Evolutionary conservation across 257 asterid genomes (phyloP), one percentile per base, ranked within the genome.

Genomic region (Schizonepeta tenuifolia): DNA sequence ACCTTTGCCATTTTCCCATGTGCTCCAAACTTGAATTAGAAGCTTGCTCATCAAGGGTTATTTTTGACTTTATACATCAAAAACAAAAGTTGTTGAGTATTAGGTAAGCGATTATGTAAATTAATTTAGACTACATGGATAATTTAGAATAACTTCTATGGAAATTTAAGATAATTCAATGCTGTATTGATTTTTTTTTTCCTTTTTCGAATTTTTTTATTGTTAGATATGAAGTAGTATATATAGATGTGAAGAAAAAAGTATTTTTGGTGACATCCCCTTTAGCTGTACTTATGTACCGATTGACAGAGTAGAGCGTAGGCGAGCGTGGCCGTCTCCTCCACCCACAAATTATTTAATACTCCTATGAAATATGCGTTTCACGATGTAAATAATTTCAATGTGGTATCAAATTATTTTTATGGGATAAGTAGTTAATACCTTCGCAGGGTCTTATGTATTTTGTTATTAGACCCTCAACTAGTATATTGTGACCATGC

Each of bases 1-100:
- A 77, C 78, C 64, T 35, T 66, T 77, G 75, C 76, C 61, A 50
- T 41, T 35, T 47, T 63, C 55, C 55, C 78, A 73, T 66, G 71
- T 65, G 64, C 73, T 44, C 64, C 56, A 62, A 47, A 18, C 61
- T 54, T 40, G 65, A 47, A 15, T 49, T 11, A 33, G 13, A 58
- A 67, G 31, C 74, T 71, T 71, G 62, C 51, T 62, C 36, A 62
- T 33, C 47, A 63, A 76, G 62, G 15, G 59, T 58, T 57, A 24
- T 38, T 62, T 53, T 28, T 74, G 79, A 79, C 70, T 46, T 69
- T 21, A 18, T 28, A 38, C 53, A 58, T 35, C 49, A 38, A 65
- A 43, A 53, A n/a, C 18, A 28, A n/a, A 13, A 9, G 51, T 47
- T 38, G 76, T 74, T 51, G 74, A 65, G 65, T 50, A 56, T 69